These are phyloP conservation scores for Endocarpon pusillum DNA, from an alignment of 495 filamentous ascomycete species.

Conservation along the genomic window DNA sequence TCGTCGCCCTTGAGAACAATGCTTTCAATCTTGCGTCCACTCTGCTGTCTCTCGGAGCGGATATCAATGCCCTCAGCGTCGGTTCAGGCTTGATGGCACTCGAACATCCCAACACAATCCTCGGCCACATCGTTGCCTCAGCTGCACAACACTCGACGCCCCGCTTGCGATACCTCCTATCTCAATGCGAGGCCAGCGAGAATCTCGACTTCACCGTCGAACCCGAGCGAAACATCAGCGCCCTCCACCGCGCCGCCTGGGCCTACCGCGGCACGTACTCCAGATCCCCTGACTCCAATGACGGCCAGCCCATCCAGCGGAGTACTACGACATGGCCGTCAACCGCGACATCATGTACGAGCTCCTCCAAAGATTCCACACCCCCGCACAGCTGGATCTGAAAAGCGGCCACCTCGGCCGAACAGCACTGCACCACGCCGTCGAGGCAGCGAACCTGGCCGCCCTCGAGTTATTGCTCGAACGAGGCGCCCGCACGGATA, in stretches of 20 bases:
- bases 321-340: neutral
- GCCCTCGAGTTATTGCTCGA: neutral
- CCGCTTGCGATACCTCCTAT: conserved; percentile 6
- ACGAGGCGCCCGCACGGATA: too few species aligned
- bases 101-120: conserved; percentile 3
- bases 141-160: conserved; percentile 4
- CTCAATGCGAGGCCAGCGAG: neutral
- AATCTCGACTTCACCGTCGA: conserved; percentile 6
- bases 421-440: neutral
- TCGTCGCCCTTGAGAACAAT: conserved; percentile 5
- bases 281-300: neutral
- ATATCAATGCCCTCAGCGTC: conserved; percentile 4
- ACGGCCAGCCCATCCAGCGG: neutral
- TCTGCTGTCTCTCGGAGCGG: conserved; percentile 4
- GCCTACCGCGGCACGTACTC: conserved; percentile 1
- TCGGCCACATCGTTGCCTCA: conserved; percentile 6
- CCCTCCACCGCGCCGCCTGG: conserved; percentile 3
- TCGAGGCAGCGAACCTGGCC: neutral
- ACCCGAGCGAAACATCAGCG: conserved; percentile 4
- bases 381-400: neutral
- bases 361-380: neutral
- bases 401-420: neutral
- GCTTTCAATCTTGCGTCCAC: conserved; percentile 6
- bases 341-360: neutral
- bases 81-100: conserved; percentile 3